These are phyloP conservation scores for Casaregolazyma suthepensis DNA, from an alignment of 1,139 yeast genomes.

Conservation along the genomic window DNA sequence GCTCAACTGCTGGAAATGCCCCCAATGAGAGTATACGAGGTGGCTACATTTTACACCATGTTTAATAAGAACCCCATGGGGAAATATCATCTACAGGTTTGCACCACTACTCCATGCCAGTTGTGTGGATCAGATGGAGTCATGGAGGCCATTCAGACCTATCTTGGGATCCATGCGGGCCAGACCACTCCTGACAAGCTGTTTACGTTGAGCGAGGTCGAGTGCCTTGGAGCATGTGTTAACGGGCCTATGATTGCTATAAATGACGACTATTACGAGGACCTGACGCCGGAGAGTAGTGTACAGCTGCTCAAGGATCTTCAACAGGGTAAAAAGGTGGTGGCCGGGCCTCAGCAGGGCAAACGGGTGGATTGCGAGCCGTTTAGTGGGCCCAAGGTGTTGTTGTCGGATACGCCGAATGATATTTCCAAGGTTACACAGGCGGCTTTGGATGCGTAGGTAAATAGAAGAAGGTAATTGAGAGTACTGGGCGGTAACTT, in stretches of 20 bases:
- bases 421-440: conserved; percentile 59
- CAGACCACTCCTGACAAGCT: conserved; percentile 71
- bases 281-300: conserved; percentile 65
- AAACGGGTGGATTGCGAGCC: conserved; percentile 77
- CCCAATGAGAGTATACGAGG: conserved; percentile 93
- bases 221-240: conserved; percentile 89
- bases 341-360: conserved; percentile 58
- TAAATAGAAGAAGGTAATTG: no score
- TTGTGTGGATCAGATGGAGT: conserved; percentile 76
- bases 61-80: conserved; percentile 86
- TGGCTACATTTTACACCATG: conserved; percentile 91
- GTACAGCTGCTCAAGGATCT: conserved; percentile 57
- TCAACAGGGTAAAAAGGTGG: conserved; percentile 55
- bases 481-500: background rate
- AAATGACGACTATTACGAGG: conserved; percentile 81
- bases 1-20: conserved; percentile 85
- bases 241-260: conserved; percentile 87
- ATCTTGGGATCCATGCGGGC: conserved; percentile 66
- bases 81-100: conserved; percentile 74
- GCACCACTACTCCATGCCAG: conserved; percentile 90
- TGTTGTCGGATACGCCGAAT: conserved; percentile 55
- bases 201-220: conserved; percentile 83
- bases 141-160: conserved; percentile 60
- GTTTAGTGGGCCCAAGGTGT: conserved; percentile 59
- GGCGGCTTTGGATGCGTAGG: conserved; percentile 24